Conservation (phyloP, 179 eudicot genomes). For the Carnegiea gigantea region DNA sequence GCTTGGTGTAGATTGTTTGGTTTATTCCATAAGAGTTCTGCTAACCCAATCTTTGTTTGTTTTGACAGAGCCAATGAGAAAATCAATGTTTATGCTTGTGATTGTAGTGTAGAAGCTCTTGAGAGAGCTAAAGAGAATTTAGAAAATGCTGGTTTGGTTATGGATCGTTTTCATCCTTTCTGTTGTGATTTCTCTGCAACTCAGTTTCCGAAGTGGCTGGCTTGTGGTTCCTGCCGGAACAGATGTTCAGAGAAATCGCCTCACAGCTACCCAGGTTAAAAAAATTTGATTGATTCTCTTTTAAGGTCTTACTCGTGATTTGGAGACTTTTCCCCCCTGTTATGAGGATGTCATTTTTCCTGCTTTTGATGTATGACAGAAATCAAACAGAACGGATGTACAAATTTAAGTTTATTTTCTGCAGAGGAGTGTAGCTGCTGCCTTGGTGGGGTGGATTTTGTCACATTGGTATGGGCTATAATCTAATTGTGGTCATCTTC, state of each 20-base stretch:
- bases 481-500: neutral
- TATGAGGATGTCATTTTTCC: neutral
- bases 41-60: slow-evolving; percentile 5
- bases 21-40: neutral
- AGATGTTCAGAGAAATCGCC: slow-evolving; percentile 28
- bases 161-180: slow-evolving; percentile 60
- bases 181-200: slow-evolving; percentile 64
- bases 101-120: slow-evolving; percentile 90
- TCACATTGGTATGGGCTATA: slow-evolving; percentile 68
- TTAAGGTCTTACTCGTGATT: neutral
- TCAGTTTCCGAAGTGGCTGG: slow-evolving; percentile 76
- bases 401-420: slow-evolving; percentile 19
- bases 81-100: slow-evolving; percentile 73
- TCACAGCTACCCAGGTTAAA: slow-evolving; percentile 44
- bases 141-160: slow-evolving; percentile 37
- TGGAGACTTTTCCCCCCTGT: neutral
- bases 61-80: slow-evolving; percentile 50
- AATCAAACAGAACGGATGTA: slow-evolving; percentile 18
- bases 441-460: slow-evolving; percentile 75
- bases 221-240: slow-evolving; percentile 51
- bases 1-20: neutral
- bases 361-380: slow-evolving; percentile 19
- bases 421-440: slow-evolving; percentile 47
- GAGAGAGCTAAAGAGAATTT: slow-evolving; percentile 67
- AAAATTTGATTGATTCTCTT: neutral